phyloP scores from a whole-genome alignment of 768 basidiomycete genomes.

The Auricularia cornea region DNA sequence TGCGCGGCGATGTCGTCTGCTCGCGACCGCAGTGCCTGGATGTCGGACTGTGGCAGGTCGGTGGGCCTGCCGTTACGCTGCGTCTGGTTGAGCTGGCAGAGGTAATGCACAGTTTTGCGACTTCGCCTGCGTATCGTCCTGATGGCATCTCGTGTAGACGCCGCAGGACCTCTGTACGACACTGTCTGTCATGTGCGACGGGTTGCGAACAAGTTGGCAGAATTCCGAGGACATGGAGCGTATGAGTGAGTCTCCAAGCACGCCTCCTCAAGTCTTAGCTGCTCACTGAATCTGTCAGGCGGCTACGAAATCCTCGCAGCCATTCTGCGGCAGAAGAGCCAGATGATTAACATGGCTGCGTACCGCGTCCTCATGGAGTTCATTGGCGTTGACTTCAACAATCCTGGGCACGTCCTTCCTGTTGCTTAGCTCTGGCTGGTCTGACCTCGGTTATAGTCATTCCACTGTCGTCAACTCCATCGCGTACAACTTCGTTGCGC shows the following conservation, averaged over 20 bases:
- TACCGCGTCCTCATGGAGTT: slow-evolving; percentile 84
- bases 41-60: slow-evolving; percentile 70
- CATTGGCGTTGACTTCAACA: slow-evolving; percentile 73
- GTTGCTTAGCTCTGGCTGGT: too few relatives aligned
- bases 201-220: slow-evolving; percentile 79
- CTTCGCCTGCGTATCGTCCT: not conserved
- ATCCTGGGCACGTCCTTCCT: slow-evolving; percentile 67
- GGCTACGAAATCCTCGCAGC: slow-evolving; percentile 83
- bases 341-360: slow-evolving; percentile 67
- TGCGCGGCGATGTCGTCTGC: slow-evolving; percentile 47
- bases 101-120: slow-evolving; percentile 30
- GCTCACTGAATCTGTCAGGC: slow-evolving; percentile 34
- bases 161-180: slow-evolving; percentile 70
- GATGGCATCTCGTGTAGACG: slow-evolving; percentile 35
- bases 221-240: slow-evolving; percentile 94
- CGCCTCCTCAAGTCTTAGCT: not conserved
- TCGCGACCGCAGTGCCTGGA: slow-evolving; percentile 62
- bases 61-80: slow-evolving; percentile 68
- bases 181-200: slow-evolving; percentile 64
- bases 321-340: slow-evolving; percentile 62
- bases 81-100: slow-evolving; percentile 68
- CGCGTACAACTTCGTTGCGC: slow-evolving; percentile 74
- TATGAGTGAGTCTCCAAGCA: slow-evolving; percentile 47
- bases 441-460: slow-evolving; percentile 35
- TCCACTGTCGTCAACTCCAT: slow-evolving; percentile 77